Evolutionary conservation across 805 yeast genomes (phyloP).

Genomic region (Kodamaea nitidulidarum): DNA sequence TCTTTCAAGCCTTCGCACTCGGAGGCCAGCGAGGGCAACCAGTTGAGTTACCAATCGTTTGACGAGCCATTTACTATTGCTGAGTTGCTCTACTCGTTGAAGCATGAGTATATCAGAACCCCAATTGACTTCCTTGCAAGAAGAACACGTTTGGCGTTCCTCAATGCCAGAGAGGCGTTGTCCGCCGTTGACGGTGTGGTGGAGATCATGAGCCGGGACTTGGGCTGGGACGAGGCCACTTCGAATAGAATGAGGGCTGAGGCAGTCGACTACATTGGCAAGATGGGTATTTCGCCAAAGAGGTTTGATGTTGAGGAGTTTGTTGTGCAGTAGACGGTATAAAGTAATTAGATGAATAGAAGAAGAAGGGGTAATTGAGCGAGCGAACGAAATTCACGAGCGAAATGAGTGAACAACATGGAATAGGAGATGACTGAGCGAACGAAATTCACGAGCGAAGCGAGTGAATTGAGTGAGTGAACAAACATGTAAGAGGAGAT

Average conservation of each 20-base stretch:
- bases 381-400: too few species aligned
- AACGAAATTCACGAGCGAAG: too few species aligned
- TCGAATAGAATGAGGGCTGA: slow-evolving; percentile 49
- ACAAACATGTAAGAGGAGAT: too few species aligned
- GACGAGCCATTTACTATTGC: slow-evolving; percentile 88
- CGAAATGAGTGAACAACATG: too few species aligned
- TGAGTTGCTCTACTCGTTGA: slow-evolving; percentile 76
- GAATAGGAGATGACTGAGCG: too few species aligned
- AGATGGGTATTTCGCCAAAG: slow-evolving; percentile 47
- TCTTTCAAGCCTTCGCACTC: slow-evolving; percentile 28
- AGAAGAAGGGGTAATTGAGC: not conserved
- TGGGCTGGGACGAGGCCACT: slow-evolving; percentile 64
- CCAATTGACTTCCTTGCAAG: slow-evolving; percentile 89
- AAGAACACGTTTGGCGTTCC: slow-evolving; percentile 88
- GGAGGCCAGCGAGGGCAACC: slow-evolving; percentile 25
- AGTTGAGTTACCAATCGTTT: slow-evolving; percentile 46
- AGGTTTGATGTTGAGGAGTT: slow-evolving; percentile 17
- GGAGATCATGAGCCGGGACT: slow-evolving; percentile 75
- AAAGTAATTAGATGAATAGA: too few species aligned
- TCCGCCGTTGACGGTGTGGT: slow-evolving; percentile 80
- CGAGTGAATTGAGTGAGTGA: too few species aligned
- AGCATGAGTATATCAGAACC: slow-evolving; percentile 81
- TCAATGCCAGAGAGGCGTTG: slow-evolving; percentile 81
- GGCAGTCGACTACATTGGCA: slow-evolving; percentile 56
- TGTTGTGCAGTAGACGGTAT: slow-evolving; percentile 18